A percentile compares a stretch with the other conserved stretches of the same genome.
These are phyloP conservation scores for Eimeria tenella DNA, from an alignment of 169 alveolate species.

Conservation along the genomic window DNA sequence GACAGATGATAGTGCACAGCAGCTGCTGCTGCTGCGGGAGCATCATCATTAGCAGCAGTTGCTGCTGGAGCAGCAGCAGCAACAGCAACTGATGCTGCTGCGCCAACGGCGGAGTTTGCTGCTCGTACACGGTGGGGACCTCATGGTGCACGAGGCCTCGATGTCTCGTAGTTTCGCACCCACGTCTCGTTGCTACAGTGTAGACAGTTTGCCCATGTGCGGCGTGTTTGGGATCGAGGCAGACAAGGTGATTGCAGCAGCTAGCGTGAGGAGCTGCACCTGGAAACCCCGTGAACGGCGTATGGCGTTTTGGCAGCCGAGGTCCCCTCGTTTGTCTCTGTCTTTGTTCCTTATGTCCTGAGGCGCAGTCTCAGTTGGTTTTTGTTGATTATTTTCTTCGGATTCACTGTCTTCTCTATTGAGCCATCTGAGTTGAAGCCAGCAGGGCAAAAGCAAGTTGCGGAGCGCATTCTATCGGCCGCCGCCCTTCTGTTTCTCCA, in stretches of 20 bases:
- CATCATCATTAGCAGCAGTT: slow-evolving; percentile 53
- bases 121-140: slow-evolving; percentile 19
- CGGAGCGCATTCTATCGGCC: background rate
- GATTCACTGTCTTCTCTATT: no score
- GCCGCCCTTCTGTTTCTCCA: background rate
- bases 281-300: slow-evolving; percentile 64
- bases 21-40: slow-evolving; percentile 41
- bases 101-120: slow-evolving; percentile 37
- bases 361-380: no score
- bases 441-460: slow-evolving; percentile 33
- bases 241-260: slow-evolving; percentile 64
- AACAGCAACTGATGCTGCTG: slow-evolving; percentile 30
- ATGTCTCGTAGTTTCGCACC: slow-evolving; percentile 42
- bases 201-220: slow-evolving; percentile 58
- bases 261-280: slow-evolving; percentile 70
- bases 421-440: slow-evolving; percentile 22
- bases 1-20: slow-evolving; percentile 63
- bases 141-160: slow-evolving; percentile 40
- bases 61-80: slow-evolving; percentile 55
- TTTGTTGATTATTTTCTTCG: no score
- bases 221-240: slow-evolving; percentile 70
- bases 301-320: slow-evolving; percentile 59
- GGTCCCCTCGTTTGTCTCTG: slow-evolving; percentile 35
- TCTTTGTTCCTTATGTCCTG: background rate
- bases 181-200: slow-evolving; percentile 60